A percentile compares a stretch with the other conserved stretches of the same genome.
These are phyloP conservation scores for Ceratocystis eucalypticola DNA, from an alignment of 2,329 filamentous ascomycete genomes.

Conservation along the genomic window DNA sequence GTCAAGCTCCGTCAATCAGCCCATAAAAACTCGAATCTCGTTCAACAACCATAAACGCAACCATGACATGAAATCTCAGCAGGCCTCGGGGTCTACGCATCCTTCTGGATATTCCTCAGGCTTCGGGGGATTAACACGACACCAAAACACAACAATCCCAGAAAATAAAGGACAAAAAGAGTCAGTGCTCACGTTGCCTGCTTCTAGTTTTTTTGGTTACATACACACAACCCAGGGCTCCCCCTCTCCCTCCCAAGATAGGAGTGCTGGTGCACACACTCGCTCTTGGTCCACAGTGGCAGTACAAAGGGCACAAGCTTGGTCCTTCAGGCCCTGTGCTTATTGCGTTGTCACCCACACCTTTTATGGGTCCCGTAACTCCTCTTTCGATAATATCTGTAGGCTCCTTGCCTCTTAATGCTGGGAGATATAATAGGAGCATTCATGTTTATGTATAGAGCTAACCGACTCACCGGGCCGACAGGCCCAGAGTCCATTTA, in stretches of 20 bases:
- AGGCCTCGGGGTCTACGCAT: slow-evolving; percentile 2
- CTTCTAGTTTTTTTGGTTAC: background rate
- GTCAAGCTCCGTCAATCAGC: background rate
- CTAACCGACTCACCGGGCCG: slow-evolving; percentile 6
- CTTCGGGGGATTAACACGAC: background rate
- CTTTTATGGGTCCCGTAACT: background rate
- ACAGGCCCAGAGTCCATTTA: background rate
- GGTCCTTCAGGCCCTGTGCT: background rate
- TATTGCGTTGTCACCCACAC: background rate
- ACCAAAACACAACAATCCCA: background rate
- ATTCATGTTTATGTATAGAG: background rate
- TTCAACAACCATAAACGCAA: background rate
- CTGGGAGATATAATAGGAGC: background rate
- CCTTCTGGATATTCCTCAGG: background rate
- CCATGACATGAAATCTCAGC: background rate
- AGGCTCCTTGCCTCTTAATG: background rate
- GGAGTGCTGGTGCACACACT: background rate
- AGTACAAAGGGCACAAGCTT: slow-evolving; percentile 2
- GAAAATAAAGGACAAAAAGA: background rate
- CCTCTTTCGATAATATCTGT: background rate
- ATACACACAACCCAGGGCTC: background rate
- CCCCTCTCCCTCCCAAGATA: background rate
- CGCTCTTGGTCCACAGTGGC: background rate
- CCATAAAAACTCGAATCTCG: background rate
- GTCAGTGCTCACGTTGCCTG: background rate